A percentile compares a stretch with the other conserved stretches of the same genome.
phyloP scores from a whole-genome alignment of 805 yeast genomes.

The Lachancea meyersii region DNA sequence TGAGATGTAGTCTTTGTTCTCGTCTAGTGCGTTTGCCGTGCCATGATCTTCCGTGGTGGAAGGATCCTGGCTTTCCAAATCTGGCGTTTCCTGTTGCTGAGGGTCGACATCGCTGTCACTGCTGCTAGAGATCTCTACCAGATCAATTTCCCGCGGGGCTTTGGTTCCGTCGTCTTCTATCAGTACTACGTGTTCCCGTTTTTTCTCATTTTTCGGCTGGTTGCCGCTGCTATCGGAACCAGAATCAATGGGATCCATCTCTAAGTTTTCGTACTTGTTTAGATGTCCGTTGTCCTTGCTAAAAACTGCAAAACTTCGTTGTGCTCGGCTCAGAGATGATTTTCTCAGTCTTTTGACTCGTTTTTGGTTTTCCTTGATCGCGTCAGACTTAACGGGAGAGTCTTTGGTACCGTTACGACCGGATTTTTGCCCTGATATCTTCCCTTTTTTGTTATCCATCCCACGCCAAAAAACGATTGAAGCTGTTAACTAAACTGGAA shows the following conservation, averaged over 20 bases:
- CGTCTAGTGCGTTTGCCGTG: constrained; percentile 29
- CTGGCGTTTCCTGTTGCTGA: too few relatives aligned
- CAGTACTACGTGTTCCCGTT: neutral
- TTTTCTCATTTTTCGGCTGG: constrained; percentile 4
- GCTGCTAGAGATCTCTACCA: constrained; percentile 12
- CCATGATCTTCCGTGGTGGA: neutral
- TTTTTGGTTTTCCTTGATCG: constrained; percentile 8
- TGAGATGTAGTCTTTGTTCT: constrained; percentile 40
- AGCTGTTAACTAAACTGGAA: too few relatives aligned
- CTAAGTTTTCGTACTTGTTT: constrained; percentile 27
- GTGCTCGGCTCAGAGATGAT: constrained; percentile 29
- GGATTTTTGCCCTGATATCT: constrained; percentile 4
- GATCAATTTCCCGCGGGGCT: constrained; percentile 8
- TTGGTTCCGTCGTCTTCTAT: constrained; percentile 23
- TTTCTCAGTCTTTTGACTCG: constrained; percentile 25
- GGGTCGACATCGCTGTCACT: neutral
- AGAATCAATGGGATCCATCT: constrained; percentile 14
- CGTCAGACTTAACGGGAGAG: neutral
- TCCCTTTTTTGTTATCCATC: constrained; percentile 8
- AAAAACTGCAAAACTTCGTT: constrained; percentile 27
- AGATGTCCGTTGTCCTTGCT: constrained; percentile 21
- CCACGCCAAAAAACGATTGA: neutral
- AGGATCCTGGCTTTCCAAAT: neutral
- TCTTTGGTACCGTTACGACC: neutral
- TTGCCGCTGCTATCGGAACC: constrained; percentile 4